These are phyloP conservation scores for Lodderomyces oxycetoniae DNA, from an alignment of 1,139 yeast genomes.

Conservation along the genomic window DNA sequence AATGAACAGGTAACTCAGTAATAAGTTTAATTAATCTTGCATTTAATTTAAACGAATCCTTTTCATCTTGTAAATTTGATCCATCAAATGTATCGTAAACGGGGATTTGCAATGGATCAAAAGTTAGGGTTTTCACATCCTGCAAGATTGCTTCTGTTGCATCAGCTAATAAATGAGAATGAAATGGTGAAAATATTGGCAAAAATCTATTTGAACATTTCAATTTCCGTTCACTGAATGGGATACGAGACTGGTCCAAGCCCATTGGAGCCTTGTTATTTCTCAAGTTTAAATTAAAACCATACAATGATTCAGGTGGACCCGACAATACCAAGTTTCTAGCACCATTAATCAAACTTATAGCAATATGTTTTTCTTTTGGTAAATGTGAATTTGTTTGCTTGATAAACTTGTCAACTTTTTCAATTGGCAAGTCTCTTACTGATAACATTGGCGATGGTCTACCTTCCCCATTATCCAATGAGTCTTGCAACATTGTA, in stretches of 20 bases:
- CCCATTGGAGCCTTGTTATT: slow-evolving; percentile 94
- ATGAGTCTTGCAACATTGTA: slow-evolving; percentile 85
- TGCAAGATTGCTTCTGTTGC: slow-evolving; percentile 64
- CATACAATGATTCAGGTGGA: slow-evolving; percentile 98
- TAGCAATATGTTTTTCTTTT: slow-evolving; percentile 80
- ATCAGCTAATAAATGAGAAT: slow-evolving; percentile 73
- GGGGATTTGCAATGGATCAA: slow-evolving; percentile 68
- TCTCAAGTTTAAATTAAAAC: slow-evolving; percentile 87
- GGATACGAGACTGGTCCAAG: slow-evolving; percentile 90
- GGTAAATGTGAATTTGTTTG: slow-evolving; percentile 94
- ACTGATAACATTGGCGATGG: slow-evolving; percentile 97
- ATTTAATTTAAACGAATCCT: slow-evolving; percentile 26
- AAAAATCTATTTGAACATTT: slow-evolving; percentile 89
- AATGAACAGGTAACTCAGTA: slow-evolving; percentile 83
- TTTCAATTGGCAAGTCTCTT: slow-evolving; percentile 76
- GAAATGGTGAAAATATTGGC: slow-evolving; percentile 97
- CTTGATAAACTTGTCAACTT: slow-evolving; percentile 74
- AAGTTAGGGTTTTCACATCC: slow-evolving; percentile 58
- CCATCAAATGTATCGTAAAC: slow-evolving; percentile 91
- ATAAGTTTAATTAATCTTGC: slow-evolving; percentile 72
- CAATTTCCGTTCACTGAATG: slow-evolving; percentile 87
- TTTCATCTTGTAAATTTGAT: slow-evolving; percentile 54
- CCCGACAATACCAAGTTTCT: slow-evolving; percentile 94
- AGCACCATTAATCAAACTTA: slow-evolving; percentile 92
- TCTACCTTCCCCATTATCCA: slow-evolving; percentile 91